A percentile compares a stretch with the other conserved stretches of the same genome.
Evolutionary conservation across 2,329 filamentous ascomycete genomes (phyloP).

Genomic region (Colletotrichum eremochloae): DNA sequence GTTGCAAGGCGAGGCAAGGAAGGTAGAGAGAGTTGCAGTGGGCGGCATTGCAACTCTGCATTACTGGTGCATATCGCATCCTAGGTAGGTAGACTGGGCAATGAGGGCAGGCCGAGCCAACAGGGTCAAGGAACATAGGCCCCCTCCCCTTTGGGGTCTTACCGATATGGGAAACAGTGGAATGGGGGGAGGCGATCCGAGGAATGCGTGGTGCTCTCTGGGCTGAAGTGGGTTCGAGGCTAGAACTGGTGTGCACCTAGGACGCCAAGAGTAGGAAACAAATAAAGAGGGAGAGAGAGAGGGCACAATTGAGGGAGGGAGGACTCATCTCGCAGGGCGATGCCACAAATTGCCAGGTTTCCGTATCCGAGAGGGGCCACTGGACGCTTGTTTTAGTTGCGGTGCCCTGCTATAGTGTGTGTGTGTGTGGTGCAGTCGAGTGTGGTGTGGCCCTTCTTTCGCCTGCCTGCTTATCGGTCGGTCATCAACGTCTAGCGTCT

Average conservation of each 20-base stretch:
- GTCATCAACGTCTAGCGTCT: not conserved
- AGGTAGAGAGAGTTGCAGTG: conserved; percentile 8
- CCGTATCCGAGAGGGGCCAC: not conserved
- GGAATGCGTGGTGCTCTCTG: conserved; percentile 34
- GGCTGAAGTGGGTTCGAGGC: conserved; percentile 36
- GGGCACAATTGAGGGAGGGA: not conserved
- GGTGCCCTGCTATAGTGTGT: conserved; percentile 8
- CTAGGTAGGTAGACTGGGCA: not conserved
- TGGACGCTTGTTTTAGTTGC: conserved; percentile 26
- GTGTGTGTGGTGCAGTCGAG: not conserved
- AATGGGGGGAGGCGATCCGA: conserved; percentile 28
- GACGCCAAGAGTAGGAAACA: not conserved
- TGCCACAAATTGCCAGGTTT: conserved; percentile 23
- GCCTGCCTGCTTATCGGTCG: conserved; percentile 10
- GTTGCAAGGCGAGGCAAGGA: conserved; percentile 26
- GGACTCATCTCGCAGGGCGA: conserved; percentile 29
- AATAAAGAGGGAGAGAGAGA: not conserved
- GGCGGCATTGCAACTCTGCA: conserved; percentile 27
- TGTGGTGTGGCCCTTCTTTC: conserved; percentile 3
- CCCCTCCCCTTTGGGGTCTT: not conserved
- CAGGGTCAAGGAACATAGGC: conserved; percentile 1
- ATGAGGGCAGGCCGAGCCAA: conserved; percentile 15
- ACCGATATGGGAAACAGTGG: conserved; percentile 28
- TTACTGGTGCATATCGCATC: conserved; percentile 23
- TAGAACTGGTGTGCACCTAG: conserved; percentile 27